These are phyloP conservation scores for Phyllosticta ampelicida DNA, from an alignment of 2,329 filamentous ascomycete genomes.

Conservation along the genomic window DNA sequence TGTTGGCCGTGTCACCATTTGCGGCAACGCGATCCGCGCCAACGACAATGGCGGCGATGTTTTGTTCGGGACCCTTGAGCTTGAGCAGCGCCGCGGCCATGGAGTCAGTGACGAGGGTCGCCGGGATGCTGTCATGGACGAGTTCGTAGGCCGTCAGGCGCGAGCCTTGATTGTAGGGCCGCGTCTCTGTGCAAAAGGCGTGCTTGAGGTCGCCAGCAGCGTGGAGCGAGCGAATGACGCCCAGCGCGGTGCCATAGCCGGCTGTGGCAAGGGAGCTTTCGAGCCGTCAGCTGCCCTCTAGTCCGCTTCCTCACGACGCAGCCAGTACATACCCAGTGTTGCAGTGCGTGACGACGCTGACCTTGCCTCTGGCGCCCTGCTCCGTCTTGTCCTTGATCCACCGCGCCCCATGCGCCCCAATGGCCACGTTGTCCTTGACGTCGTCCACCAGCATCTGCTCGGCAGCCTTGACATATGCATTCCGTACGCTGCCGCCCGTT, in stretches of 20 bases:
- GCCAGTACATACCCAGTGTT: slow-evolving; percentile 64
- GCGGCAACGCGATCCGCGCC: slow-evolving; percentile 91
- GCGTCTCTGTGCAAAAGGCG: slow-evolving; percentile 92
- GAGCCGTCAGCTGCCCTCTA: slow-evolving; percentile 2
- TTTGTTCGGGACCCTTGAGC: slow-evolving; percentile 46
- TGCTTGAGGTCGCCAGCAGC: slow-evolving; percentile 56
- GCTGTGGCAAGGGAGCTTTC: slow-evolving; percentile 79
- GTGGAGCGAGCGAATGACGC: slow-evolving; percentile 79
- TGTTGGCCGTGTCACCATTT: slow-evolving; percentile 97
- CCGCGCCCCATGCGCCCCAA: slow-evolving; percentile 70
- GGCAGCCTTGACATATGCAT: slow-evolving; percentile 66
- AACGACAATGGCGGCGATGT: slow-evolving; percentile 80
- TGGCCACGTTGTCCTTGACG: slow-evolving; percentile 73
- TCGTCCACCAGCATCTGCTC: slow-evolving; percentile 83
- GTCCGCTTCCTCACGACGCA: slow-evolving; percentile 17
- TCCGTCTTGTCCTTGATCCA: slow-evolving; percentile 60
- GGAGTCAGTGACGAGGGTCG: slow-evolving; percentile 87
- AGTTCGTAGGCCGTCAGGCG: slow-evolving; percentile 92
- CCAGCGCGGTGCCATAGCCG: slow-evolving; percentile 92
- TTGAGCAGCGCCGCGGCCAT: slow-evolving; percentile 87
- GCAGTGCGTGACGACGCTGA: slow-evolving; percentile 93
- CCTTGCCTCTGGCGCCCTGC: slow-evolving; percentile 40
- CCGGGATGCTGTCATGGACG: slow-evolving; percentile 84
- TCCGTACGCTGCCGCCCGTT: slow-evolving; percentile 46
- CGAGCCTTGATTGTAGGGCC: slow-evolving; percentile 96